These are phyloP conservation scores for Prunus salicina DNA, from an alignment of 306 rosid genomes.

Conservation along the genomic window DNA sequence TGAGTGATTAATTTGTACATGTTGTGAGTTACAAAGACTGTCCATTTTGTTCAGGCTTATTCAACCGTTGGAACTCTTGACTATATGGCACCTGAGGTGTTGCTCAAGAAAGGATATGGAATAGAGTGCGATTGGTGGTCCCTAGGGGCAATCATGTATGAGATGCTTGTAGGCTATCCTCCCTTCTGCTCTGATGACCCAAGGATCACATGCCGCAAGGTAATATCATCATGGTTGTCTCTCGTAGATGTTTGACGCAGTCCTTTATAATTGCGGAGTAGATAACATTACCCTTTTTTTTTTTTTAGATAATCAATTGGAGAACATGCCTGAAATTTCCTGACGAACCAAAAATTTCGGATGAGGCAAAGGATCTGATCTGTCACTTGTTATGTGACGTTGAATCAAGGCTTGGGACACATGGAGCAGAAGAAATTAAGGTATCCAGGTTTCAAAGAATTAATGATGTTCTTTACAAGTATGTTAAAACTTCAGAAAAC, in stretches of 20 bases:
- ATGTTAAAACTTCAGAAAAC: slow-evolving; percentile 8
- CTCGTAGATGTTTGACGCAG: slow-evolving; percentile 17
- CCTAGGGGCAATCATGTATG: slow-evolving; percentile 96
- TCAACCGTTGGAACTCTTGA: slow-evolving; percentile 99
- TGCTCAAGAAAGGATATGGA: slow-evolving; percentile 97
- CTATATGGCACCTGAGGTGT: slow-evolving; percentile 98
- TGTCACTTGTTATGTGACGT: slow-evolving; percentile 86
- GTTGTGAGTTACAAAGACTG: not conserved
- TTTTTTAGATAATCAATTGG: slow-evolving; percentile 88
- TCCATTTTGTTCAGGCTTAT: slow-evolving; percentile 60
- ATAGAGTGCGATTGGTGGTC: slow-evolving; percentile 99
- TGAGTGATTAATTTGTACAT: not conserved
- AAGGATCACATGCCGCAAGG: slow-evolving; percentile 98
- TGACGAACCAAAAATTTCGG: slow-evolving; percentile 82
- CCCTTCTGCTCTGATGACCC: slow-evolving; percentile 99
- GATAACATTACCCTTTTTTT: not conserved
- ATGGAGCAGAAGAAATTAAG: slow-evolving; percentile 92
- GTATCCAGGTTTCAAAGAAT: slow-evolving; percentile 39
- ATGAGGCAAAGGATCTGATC: slow-evolving; percentile 81
- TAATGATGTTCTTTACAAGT: slow-evolving; percentile 9
- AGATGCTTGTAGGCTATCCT: slow-evolving; percentile 97
- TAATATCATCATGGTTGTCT: slow-evolving; percentile 27
- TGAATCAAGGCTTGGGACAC: slow-evolving; percentile 85
- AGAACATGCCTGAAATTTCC: slow-evolving; percentile 93
- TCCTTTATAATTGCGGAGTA: slow-evolving; percentile 17